These are phyloP conservation scores for Aureobasidium subglaciale DNA, from an alignment of 2,329 filamentous ascomycete species.

Conservation along the genomic window DNA sequence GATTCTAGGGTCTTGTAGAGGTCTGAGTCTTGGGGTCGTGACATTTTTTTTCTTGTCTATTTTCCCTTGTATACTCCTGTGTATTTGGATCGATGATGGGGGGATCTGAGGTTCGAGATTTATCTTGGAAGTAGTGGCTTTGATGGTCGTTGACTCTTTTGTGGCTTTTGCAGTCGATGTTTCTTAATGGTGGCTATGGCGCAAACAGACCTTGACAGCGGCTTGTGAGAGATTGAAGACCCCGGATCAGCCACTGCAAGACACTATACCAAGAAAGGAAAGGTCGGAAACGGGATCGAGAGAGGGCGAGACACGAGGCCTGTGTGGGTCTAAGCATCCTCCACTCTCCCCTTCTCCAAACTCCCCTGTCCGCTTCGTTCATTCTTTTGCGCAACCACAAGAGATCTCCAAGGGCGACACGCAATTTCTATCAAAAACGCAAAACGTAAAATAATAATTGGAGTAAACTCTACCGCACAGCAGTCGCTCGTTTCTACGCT, in stretches of 20 bases:
- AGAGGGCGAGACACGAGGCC: constrained; percentile 9
- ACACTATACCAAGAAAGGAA: not conserved
- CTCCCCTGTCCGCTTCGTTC: not conserved
- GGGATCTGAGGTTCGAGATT: not conserved
- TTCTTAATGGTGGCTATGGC: not conserved
- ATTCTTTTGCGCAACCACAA: not conserved
- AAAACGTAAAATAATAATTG: too few species aligned
- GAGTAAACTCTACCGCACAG: too few species aligned
- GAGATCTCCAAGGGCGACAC: not conserved
- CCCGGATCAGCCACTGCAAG: not conserved
- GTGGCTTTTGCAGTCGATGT: too few species aligned
- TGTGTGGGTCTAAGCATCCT: not conserved
- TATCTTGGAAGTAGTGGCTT: not conserved
- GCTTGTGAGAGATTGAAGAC: not conserved
- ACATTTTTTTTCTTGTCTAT: not conserved
- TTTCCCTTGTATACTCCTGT: too few species aligned
- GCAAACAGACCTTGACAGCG: too few species aligned
- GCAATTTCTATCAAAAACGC: too few species aligned
- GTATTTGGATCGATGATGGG: not conserved
- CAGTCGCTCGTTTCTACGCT: constrained; percentile 3
- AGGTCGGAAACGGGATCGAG: not conserved
- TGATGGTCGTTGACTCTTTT: not conserved
- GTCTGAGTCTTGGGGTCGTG: not conserved
- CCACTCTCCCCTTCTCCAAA: not conserved
- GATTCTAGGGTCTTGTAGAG: not conserved